Percentiles rank a stretch among this genome's conserved stretches.
phyloP scores from a whole-genome alignment of 495 filamentous ascomycete species.

The Hypomontagnella monticulosa region DNA sequence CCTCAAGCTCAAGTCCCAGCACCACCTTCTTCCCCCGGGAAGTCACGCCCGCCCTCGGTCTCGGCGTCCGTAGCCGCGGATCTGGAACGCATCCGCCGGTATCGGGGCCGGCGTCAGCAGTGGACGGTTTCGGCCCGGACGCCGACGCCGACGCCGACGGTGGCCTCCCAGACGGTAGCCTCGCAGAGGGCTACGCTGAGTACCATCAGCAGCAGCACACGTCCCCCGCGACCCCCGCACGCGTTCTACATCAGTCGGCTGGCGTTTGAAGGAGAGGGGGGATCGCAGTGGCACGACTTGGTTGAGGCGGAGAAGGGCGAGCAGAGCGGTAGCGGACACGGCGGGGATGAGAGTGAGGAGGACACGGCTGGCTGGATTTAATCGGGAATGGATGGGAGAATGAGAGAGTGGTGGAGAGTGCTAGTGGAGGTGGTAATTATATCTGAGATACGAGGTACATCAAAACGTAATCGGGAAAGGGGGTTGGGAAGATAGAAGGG shows the following conservation, averaged over 20 bases:
- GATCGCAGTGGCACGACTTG: constrained; percentile 13
- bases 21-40: not conserved
- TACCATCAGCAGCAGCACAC: not conserved
- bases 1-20: not conserved
- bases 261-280: constrained; percentile 19
- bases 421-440: not conserved
- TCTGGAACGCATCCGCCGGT: constrained; percentile 33
- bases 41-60: not conserved
- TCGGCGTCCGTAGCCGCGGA: constrained; percentile 26
- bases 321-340: not conserved
- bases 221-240: not conserved
- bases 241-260: constrained; percentile 29
- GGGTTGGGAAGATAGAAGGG: not conserved
- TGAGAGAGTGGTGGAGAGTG: not conserved
- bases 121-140: constrained; percentile 1
- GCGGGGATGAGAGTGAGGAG: not conserved
- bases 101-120: constrained; percentile 18
- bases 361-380: constrained; percentile 17
- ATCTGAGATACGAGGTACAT: no score
- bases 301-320: constrained; percentile 4
- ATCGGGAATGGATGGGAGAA: not conserved
- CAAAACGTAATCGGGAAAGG: not conserved
- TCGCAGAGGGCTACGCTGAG: no score
- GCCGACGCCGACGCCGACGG: not conserved
- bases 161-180: not conserved